Conservation (phyloP, 2,329 filamentous ascomycete species). For the Aspergillus niger region DNA sequence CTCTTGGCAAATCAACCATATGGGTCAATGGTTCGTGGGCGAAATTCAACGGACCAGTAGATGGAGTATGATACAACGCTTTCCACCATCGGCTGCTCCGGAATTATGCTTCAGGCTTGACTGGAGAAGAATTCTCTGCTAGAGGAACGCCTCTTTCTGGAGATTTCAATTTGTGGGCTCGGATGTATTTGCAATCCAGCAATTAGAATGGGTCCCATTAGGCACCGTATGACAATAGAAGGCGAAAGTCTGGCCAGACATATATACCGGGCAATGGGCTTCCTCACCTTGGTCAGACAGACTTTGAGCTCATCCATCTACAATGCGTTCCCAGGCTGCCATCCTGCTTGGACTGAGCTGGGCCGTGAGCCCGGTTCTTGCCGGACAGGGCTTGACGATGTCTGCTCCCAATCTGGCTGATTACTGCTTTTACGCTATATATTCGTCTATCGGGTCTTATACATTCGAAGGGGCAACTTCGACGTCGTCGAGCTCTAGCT, state of each 20-base stretch:
- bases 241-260: not conserved
- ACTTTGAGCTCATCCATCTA: not conserved
- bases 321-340: not conserved
- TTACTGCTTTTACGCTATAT: constrained; percentile 6
- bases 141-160: not conserved
- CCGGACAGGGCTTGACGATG: not conserved
- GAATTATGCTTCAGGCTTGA: not conserved
- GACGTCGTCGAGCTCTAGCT: not conserved
- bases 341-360: not conserved
- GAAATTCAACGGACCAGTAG: not conserved
- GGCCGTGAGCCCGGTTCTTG: not conserved
- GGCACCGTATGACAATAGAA: not conserved
- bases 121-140: not conserved
- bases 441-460: not conserved
- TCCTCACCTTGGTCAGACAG: not conserved
- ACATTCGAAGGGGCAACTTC: not conserved
- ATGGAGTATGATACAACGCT: not conserved
- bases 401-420: constrained; percentile 4
- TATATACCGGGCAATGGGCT: not conserved
- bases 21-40: constrained; percentile 1
- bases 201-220: not conserved
- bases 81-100: not conserved
- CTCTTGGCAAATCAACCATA: constrained; percentile 43
- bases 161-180: not conserved
- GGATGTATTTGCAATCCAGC: not conserved